Base-by-base conservation (phyloP, 2,329 filamentous ascomycete genomes). In the Beauveria scarabaeidicola region DNA sequence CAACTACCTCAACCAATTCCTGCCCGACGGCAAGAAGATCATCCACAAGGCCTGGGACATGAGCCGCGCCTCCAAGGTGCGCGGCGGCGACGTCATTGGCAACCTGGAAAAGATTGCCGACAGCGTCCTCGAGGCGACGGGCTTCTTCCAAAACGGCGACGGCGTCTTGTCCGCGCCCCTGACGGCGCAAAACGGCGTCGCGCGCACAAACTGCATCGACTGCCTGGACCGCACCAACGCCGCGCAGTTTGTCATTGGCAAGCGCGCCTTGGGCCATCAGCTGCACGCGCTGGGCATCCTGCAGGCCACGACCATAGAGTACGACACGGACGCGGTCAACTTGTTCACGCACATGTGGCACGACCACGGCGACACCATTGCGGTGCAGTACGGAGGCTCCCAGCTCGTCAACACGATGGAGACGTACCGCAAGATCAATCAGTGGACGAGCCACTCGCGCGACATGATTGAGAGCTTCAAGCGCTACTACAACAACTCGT, bases 391-490 rank as follows among this genome's bases (percentile, higher is more conserved):
- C 67, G 94, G 94, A 60, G 94, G 94, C 10, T 97, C 92, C 2
- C 94, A 99, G 72, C 82, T 99, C 0, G 94, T 99, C 67, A 99
- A 99, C 71, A 99, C 94, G 0, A 97, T 99, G 92, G 92, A 96
- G 65, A 99, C 94, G 5, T 99, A 99, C 72, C 89, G 94, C 60
- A 97, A 97, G 74, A 96, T 97, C 71, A 97, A 97, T 66, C 93
- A 97, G 71, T 99, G 94, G 94, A 96, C 91, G 25, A 96, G 91
- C 67, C 91, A 96, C 72, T 97, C 93, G 2, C 84, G 94, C 65
- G 94, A 99, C 72, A 97, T 99, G 93, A 92, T 99, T 23, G 94
- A 99, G 75, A 96, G 91, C 71, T 97, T 99, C 78, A 99, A 97
- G 73, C 85, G 94, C 29, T 99, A 97, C 72, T 99, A 99, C 73